Percentiles rank a stretch among this genome's conserved stretches.
phyloP scores from a whole-genome alignment of 352 stramenopile genomes.

The Elongisporangium anandrum region DNA sequence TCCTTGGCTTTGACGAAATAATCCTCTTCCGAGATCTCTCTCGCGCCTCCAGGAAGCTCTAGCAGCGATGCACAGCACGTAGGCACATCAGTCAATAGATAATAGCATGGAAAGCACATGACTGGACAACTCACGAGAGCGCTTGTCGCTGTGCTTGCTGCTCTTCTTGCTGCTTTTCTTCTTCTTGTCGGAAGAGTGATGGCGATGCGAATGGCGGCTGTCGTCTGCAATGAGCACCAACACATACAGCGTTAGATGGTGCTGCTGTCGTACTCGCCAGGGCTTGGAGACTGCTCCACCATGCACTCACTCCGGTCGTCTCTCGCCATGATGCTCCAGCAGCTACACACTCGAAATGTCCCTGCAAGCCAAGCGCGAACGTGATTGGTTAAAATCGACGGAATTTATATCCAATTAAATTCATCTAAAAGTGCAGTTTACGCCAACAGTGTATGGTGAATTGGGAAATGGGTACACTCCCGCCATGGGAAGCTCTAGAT shows the following conservation, averaged over 20 bases:
- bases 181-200: conserved; percentile 18
- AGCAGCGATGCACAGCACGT: not conserved
- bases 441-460: not conserved
- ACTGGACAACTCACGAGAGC: not conserved
- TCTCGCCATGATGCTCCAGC: not conserved
- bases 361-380: not conserved
- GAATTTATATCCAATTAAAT: not conserved
- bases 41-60: conserved; percentile 18
- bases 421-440: not conserved
- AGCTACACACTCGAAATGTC: not conserved
- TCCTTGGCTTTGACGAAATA: conserved; percentile 65
- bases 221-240: not conserved
- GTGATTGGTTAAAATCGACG: not conserved
- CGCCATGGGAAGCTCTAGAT: not conserved
- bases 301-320: not conserved
- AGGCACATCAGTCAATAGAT: conserved; percentile 9
- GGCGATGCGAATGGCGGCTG: conserved; percentile 3
- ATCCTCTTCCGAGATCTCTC: conserved; percentile 46
- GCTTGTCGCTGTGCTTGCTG: conserved; percentile 13
- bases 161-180: conserved; percentile 24
- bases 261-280: not conserved
- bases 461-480: not conserved
- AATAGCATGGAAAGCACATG: conserved; percentile 2
- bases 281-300: not conserved
- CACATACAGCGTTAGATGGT: not conserved